Conservation (phyloP, 805 yeast genomes). For the Metschnikowia aberdeeniae region DNA sequence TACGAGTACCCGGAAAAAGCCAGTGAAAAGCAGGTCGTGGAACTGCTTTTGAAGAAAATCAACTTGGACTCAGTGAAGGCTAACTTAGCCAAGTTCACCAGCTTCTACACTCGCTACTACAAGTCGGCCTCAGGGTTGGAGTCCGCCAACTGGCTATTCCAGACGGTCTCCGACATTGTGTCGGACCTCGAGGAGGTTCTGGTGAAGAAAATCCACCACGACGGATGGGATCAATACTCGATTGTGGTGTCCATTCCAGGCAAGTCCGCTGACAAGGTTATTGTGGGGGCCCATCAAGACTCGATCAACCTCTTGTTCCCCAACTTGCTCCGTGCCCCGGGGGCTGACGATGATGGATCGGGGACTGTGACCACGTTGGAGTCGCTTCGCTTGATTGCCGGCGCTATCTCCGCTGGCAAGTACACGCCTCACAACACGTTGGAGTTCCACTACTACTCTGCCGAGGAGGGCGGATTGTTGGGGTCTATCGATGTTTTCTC, state of each 20-base stretch:
- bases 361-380: constrained; percentile 81
- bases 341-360: constrained; percentile 93
- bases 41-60: constrained; percentile 40
- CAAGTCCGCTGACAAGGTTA: constrained; percentile 45
- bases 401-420: constrained; percentile 27
- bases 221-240: constrained; percentile 74
- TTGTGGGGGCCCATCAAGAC: constrained; percentile 89
- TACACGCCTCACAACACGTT: constrained; percentile 64
- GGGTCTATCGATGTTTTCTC: constrained; percentile 81
- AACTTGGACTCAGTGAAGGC: constrained; percentile 44
- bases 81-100: constrained; percentile 58
- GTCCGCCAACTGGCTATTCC: constrained; percentile 66
- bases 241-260: constrained; percentile 66
- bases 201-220: constrained; percentile 52
- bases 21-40: constrained; percentile 35
- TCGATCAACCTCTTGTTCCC: constrained; percentile 75
- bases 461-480: constrained; percentile 88
- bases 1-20: constrained; percentile 53
- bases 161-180: constrained; percentile 41
- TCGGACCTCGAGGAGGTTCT: constrained; percentile 17
- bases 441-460: constrained; percentile 93
- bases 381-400: constrained; percentile 60
- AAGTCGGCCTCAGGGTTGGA: constrained; percentile 66
- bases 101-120: constrained; percentile 74
- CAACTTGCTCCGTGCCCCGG: constrained; percentile 68